phyloP scores from a whole-genome alignment of 768 basidiomycete genomes.

The Coprinopsis strossmayeri region DNA sequence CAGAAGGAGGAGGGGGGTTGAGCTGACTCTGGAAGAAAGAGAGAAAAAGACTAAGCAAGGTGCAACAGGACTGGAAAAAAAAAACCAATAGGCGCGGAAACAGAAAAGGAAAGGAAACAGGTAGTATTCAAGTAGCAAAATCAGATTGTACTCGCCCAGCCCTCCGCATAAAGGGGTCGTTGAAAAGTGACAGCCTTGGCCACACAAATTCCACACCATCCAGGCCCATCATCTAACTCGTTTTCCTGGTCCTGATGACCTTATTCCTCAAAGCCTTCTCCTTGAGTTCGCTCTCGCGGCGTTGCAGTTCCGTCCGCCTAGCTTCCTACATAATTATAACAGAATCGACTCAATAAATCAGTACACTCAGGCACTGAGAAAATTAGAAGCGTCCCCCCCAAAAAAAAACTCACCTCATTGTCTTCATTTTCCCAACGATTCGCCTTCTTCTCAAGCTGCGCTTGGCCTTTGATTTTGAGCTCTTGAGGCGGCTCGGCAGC shows the following conservation, averaged over 20 bases:
- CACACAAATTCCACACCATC: not conserved
- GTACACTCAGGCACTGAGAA: too few relatives aligned
- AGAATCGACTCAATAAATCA: conserved; percentile 7
- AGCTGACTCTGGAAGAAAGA: not conserved
- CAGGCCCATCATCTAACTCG: conserved; percentile 12
- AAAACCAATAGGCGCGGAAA: not conserved
- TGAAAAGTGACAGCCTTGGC: too few relatives aligned
- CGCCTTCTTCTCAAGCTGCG: conserved; percentile 45
- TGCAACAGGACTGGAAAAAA: not conserved
- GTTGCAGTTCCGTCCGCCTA: conserved; percentile 46
- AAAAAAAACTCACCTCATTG: conserved; percentile 19
- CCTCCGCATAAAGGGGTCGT: too few relatives aligned
- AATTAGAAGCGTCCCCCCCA: conserved; percentile 8
- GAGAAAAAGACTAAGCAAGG: not conserved
- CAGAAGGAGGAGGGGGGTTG: too few relatives aligned
- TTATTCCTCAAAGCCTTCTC: conserved; percentile 80
- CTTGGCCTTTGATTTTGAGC: conserved; percentile 74
- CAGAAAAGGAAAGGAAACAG: not conserved
- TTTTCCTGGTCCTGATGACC: conserved; percentile 65
- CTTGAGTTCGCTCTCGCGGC: conserved; percentile 73
- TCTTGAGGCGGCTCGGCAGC: conserved; percentile 27
- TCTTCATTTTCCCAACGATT: conserved; percentile 40
- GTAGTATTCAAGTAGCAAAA: not conserved
- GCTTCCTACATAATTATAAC: conserved; percentile 14
- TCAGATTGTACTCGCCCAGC: conserved; percentile 5